These are phyloP conservation scores for Begonia masoniana DNA, from an alignment of 306 rosid genomes.

Conservation along the genomic window DNA sequence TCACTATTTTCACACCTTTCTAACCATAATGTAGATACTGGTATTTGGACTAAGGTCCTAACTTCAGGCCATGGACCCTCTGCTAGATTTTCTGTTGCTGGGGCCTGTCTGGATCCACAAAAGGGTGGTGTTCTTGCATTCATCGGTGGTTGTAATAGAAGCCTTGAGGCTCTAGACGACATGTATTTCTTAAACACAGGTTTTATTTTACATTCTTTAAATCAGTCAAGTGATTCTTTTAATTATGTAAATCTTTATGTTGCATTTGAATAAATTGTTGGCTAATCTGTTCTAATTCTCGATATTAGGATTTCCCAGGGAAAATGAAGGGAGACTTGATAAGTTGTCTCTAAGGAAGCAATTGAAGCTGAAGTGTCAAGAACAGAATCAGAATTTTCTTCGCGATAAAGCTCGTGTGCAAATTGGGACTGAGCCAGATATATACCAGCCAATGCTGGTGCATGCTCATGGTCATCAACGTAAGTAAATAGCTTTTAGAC, in stretches of 20 bases:
- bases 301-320: constrained; percentile 58
- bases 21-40: constrained; percentile 52
- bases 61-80: constrained; percentile 59
- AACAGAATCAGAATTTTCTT: constrained; percentile 44
- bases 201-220: constrained; percentile 10
- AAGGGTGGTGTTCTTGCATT: constrained; percentile 77
- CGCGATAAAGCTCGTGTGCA: constrained; percentile 34
- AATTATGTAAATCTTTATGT: neutral
- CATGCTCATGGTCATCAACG: constrained; percentile 45
- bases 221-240: constrained; percentile 8
- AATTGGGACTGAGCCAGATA: constrained; percentile 44
- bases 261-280: constrained; percentile 6
- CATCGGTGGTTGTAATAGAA: constrained; percentile 92
- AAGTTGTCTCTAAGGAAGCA: constrained; percentile 86
- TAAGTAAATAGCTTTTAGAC: constrained; percentile 19
- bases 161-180: constrained; percentile 90
- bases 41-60: constrained; percentile 65
- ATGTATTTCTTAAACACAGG: constrained; percentile 92
- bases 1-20: constrained; percentile 4
- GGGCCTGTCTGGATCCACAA: constrained; percentile 79
- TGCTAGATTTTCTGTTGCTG: constrained; percentile 92
- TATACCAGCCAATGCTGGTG: constrained; percentile 22
- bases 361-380: constrained; percentile 90
- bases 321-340: constrained; percentile 64
- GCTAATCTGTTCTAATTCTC: constrained; percentile 17